These are phyloP conservation scores for Fusarium agapanthi DNA, from an alignment of 2,329 filamentous ascomycete species.

Conservation along the genomic window DNA sequence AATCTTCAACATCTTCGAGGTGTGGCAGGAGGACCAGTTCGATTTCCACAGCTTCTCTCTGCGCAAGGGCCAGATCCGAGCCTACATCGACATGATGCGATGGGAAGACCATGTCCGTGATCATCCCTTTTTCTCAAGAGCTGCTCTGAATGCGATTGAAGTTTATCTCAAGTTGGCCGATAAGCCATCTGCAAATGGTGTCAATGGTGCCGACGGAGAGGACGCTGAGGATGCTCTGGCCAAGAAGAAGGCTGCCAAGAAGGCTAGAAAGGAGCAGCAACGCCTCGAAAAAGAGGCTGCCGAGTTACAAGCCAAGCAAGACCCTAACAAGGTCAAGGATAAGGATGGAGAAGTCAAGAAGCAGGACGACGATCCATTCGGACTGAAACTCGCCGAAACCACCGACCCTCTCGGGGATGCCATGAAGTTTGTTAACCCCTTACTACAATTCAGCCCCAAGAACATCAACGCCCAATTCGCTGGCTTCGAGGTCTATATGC, in stretches of 20 bases:
- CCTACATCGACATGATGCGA: slow-evolving; percentile 94
- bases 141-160: slow-evolving; percentile 81
- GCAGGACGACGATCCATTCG: slow-evolving; percentile 88
- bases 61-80: slow-evolving; percentile 93
- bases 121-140: slow-evolving; percentile 90
- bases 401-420: slow-evolving; percentile 85
- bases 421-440: slow-evolving; percentile 82
- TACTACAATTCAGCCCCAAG: slow-evolving; percentile 84
- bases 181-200: slow-evolving; percentile 71
- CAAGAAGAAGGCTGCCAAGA: slow-evolving; percentile 88
- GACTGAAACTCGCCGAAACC: slow-evolving; percentile 81
- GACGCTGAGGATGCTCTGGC: slow-evolving; percentile 69
- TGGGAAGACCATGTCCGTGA: slow-evolving; percentile 94
- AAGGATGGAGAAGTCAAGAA: slow-evolving; percentile 78
- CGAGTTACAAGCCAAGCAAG: slow-evolving; percentile 80
- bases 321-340: slow-evolving; percentile 76
- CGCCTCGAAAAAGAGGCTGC: slow-evolving; percentile 77
- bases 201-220: slow-evolving; percentile 64
- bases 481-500: slow-evolving; percentile 89
- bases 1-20: slow-evolving; percentile 91
- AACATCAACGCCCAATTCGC: slow-evolving; percentile 83
- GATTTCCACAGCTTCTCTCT: slow-evolving; percentile 98
- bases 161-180: slow-evolving; percentile 85
- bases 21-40: slow-evolving; percentile 98
- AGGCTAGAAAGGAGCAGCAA: slow-evolving; percentile 79